Evolutionary conservation across 495 filamentous ascomycete genomes (phyloP).

Genomic region (Tuber magnatum): DNA sequence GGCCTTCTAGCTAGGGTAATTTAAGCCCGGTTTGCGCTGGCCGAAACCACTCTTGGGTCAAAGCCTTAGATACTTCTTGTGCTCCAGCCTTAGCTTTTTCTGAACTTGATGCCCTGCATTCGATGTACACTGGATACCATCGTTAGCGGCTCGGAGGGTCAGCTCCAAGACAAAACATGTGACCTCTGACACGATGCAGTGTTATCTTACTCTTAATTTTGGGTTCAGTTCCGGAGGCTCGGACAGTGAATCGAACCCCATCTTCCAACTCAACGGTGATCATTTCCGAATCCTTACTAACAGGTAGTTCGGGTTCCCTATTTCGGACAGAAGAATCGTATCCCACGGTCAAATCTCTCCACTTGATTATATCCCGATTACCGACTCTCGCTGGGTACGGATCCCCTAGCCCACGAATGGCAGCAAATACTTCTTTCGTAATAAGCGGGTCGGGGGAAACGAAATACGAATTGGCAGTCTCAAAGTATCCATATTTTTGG

Average conservation of each 20-base stretch:
- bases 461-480: constrained; percentile 62
- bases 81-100: constrained; percentile 51
- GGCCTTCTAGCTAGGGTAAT: constrained; percentile 16
- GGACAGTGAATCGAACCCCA: constrained; percentile 58
- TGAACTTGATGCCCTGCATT: constrained; percentile 47
- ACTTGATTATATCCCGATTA: constrained; percentile 50
- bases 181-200: not conserved
- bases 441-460: constrained; percentile 52
- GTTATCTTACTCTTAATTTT: constrained; percentile 54
- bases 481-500: constrained; percentile 56
- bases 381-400: constrained; percentile 46
- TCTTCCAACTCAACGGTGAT: constrained; percentile 59
- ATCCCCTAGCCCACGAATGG: constrained; percentile 47
- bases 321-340: constrained; percentile 55
- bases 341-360: constrained; percentile 62
- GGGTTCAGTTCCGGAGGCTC: constrained; percentile 65
- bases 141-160: constrained; percentile 13
- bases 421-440: constrained; percentile 51
- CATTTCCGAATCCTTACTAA: constrained; percentile 59
- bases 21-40: constrained; percentile 35
- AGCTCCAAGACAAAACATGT: constrained; percentile 1
- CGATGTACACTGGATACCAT: constrained; percentile 49
- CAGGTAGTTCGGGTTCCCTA: constrained; percentile 53
- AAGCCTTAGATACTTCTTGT: constrained; percentile 48
- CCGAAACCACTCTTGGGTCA: constrained; percentile 56